Conservation (phyloP, 441 rosid genomes). For the Pelargonium cotyledonis region DNA sequence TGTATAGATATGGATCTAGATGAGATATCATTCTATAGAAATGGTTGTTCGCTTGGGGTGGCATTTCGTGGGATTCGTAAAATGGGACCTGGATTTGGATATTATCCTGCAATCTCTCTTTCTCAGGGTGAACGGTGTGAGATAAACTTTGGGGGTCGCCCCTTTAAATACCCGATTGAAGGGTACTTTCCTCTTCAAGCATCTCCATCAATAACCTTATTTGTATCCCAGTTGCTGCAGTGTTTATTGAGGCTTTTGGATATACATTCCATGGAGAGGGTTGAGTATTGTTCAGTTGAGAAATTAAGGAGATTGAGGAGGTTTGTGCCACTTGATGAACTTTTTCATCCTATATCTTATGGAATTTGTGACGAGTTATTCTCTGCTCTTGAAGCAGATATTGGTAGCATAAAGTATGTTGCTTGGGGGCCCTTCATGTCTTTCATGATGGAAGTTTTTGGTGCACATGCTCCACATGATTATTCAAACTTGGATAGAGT, state of each 20-base stretch:
- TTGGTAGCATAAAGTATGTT: slow-evolving; percentile 52
- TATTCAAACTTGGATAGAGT: slow-evolving; percentile 64
- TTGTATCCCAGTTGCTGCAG: slow-evolving; percentile 50
- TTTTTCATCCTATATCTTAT: slow-evolving; percentile 57
- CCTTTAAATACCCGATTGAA: slow-evolving; percentile 64
- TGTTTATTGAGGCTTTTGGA: slow-evolving; percentile 73
- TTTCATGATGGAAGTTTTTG: slow-evolving; percentile 70
- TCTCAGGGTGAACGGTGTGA: slow-evolving; percentile 92
- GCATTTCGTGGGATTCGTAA: slow-evolving; percentile 79
- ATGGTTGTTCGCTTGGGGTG: slow-evolving; percentile 79
- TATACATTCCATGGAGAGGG: slow-evolving; percentile 41
- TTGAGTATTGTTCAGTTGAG: slow-evolving; percentile 52
- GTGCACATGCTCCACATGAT: slow-evolving; percentile 72
- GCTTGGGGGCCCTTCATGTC: slow-evolving; percentile 74
- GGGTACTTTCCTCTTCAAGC: slow-evolving; percentile 70
- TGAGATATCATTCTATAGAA: slow-evolving; percentile 76
- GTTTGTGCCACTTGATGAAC: slow-evolving; percentile 62
- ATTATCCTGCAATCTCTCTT: slow-evolving; percentile 89
- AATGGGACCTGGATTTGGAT: slow-evolving; percentile 77
- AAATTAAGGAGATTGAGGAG: slow-evolving; percentile 78
- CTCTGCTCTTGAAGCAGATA: slow-evolving; percentile 50
- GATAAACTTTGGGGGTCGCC: slow-evolving; percentile 78
- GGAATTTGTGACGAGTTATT: slow-evolving; percentile 77
- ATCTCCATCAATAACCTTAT: slow-evolving; percentile 44
- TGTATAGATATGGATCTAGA: slow-evolving; percentile 68